phyloP scores from a whole-genome alignment of 2,329 filamentous ascomycete genomes.

The Stenocarpella maydis region DNA sequence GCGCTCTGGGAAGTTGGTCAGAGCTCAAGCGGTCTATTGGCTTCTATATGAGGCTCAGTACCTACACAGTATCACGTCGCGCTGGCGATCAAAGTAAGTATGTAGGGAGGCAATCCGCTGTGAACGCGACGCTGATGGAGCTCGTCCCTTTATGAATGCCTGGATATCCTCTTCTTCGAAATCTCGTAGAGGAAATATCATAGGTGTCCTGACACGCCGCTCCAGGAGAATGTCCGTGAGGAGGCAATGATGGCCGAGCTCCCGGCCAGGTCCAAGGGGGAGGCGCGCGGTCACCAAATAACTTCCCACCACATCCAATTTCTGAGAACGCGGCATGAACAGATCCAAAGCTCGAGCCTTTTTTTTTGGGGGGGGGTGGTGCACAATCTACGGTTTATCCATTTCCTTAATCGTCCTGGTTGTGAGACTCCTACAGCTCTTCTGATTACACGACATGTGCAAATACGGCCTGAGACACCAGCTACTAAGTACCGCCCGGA shows the following conservation, averaged over 20 bases:
- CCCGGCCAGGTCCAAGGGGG: not conserved
- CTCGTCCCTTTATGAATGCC: too few relatives aligned
- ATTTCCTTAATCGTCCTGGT: not conserved
- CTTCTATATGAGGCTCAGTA: constrained; percentile 18
- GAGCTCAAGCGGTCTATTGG: constrained; percentile 33
- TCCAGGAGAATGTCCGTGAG: not conserved
- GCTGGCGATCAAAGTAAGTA: too few relatives aligned
- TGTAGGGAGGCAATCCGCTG: not conserved
- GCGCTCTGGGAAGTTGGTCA: constrained; percentile 37
- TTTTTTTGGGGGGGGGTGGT: too few relatives aligned
- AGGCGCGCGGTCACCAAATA: not conserved
- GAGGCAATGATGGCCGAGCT: not conserved
- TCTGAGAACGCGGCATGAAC: not conserved
- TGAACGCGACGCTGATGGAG: not conserved
- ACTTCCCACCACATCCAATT: too few relatives aligned
- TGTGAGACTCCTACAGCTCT: constrained; percentile 17
- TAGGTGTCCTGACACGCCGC: not conserved
- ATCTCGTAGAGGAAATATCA: not conserved
- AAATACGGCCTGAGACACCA: constrained; percentile 36
- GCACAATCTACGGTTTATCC: not conserved
- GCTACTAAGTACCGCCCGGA: constrained; percentile 14
- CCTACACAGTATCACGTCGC: not conserved
- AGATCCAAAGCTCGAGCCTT: not conserved
- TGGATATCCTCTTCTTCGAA: too few relatives aligned
- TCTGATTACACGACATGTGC: constrained; percentile 36